Evolutionary conservation across 306 rosid species (phyloP).

Genomic region (Chamaecrista fasciculata): DNA sequence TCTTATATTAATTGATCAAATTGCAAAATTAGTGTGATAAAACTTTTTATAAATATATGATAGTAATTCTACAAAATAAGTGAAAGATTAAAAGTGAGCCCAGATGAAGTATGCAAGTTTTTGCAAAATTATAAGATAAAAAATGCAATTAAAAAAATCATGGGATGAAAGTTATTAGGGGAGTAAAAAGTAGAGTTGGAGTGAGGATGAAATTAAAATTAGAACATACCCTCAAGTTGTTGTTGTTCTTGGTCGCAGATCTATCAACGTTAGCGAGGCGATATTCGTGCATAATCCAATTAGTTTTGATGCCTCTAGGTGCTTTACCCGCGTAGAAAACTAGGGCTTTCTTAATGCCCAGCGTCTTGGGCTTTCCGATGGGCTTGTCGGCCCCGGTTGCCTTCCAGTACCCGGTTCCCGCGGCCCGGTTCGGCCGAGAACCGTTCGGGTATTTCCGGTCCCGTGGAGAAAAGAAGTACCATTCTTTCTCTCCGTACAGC

Average conservation of each 20-base stretch:
- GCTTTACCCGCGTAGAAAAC: slow-evolving; percentile 93
- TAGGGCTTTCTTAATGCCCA: slow-evolving; percentile 87
- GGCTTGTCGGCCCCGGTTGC: slow-evolving; percentile 98
- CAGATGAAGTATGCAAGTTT: no score
- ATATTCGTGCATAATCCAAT: slow-evolving; percentile 99
- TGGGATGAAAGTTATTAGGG: no score
- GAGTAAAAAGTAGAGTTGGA: no score
- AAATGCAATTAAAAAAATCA: no score
- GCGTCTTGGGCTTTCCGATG: slow-evolving; percentile 74
- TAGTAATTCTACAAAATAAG: no score
- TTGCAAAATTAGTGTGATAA: no score
- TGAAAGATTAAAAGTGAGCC: no score
- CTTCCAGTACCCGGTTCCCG: slow-evolving; percentile 88
- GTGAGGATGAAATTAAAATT: neutral
- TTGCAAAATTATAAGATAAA: no score
- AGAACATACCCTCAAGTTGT: slow-evolving; percentile 61
- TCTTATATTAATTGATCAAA: no score
- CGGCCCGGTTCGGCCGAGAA: slow-evolving; percentile 91
- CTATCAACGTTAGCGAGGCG: slow-evolving; percentile 94
- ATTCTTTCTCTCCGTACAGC: slow-evolving; percentile 78
- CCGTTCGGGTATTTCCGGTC: slow-evolving; percentile 95
- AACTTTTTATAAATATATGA: no score
- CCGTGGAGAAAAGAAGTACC: slow-evolving; percentile 95
- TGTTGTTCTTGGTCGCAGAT: slow-evolving; percentile 66
- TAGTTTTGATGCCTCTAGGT: slow-evolving; percentile 80